These are phyloP conservation scores for Blastomyces gilchristii DNA, from an alignment of 2,329 filamentous ascomycete species.

Conservation along the genomic window DNA sequence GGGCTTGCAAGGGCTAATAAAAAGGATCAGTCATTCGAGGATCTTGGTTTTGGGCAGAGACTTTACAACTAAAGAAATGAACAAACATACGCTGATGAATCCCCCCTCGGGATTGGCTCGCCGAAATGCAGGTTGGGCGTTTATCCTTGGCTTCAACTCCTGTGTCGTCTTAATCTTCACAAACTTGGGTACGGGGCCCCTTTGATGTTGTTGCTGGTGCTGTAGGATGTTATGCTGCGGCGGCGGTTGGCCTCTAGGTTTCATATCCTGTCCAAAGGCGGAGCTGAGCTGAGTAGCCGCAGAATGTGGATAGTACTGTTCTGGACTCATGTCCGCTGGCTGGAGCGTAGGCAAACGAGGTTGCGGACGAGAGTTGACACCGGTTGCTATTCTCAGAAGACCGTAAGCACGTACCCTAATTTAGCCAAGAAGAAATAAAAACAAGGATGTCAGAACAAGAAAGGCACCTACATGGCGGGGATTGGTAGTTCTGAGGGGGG, in stretches of 20 bases:
- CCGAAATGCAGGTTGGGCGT: constrained; percentile 77
- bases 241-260: constrained; percentile 35
- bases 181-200: constrained; percentile 77
- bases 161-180: constrained; percentile 60
- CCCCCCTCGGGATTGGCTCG: constrained; percentile 93
- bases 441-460: not conserved
- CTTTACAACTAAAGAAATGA: constrained; percentile 1
- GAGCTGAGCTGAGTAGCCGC: constrained; percentile 62
- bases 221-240: constrained; percentile 39
- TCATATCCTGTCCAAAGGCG: constrained; percentile 46
- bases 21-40: not conserved
- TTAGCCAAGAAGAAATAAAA: not conserved
- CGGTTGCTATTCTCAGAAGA: constrained; percentile 11
- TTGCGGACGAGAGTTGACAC: constrained; percentile 33
- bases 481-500: constrained; percentile 48
- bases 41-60: not conserved
- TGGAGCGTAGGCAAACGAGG: constrained; percentile 68
- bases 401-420: constrained; percentile 1
- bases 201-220: constrained; percentile 33
- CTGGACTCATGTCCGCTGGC: constrained; percentile 54
- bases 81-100: constrained; percentile 75
- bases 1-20: constrained; percentile 75
- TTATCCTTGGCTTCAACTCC: constrained; percentile 74
- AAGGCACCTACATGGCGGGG: constrained; percentile 44
- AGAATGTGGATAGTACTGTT: constrained; percentile 62